Evolutionary conservation across 208 protist genomes (phyloP).

Genomic region (Trichomonas tenax): DNA sequence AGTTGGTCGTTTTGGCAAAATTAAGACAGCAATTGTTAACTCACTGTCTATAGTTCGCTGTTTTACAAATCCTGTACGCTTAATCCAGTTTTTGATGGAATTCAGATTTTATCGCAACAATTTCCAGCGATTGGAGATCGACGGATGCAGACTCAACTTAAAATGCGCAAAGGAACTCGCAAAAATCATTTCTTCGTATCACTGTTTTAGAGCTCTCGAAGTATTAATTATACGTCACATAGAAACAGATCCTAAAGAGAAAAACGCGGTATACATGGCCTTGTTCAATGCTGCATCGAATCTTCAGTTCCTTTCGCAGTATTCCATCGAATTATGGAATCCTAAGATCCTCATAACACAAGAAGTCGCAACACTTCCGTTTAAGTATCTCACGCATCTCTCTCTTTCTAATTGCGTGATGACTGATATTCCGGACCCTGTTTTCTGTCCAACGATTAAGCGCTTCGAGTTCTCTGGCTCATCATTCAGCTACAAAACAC

Average conservation of each 20-base stretch:
- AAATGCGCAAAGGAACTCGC: neutral
- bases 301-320: neutral
- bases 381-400: neutral
- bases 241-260: neutral
- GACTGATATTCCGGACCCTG: neutral
- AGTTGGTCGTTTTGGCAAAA: neutral
- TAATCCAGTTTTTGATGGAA: neutral
- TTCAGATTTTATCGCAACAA: neutral
- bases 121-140: neutral
- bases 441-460: neutral
- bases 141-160: neutral
- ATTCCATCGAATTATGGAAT: neutral
- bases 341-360: neutral
- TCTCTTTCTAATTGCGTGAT: neutral
- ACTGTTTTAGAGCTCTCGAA: neutral
- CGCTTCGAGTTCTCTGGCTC: neutral
- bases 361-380: neutral
- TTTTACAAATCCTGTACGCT: neutral
- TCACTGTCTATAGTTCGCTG: neutral
- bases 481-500: neutral
- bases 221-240: neutral
- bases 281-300: neutral
- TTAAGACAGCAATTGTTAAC: neutral
- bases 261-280: neutral
- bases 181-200: neutral